phyloP scores from a whole-genome alignment of 192 early-diverging fungal genomes.

The Phycomyces blakesleeanus region DNA sequence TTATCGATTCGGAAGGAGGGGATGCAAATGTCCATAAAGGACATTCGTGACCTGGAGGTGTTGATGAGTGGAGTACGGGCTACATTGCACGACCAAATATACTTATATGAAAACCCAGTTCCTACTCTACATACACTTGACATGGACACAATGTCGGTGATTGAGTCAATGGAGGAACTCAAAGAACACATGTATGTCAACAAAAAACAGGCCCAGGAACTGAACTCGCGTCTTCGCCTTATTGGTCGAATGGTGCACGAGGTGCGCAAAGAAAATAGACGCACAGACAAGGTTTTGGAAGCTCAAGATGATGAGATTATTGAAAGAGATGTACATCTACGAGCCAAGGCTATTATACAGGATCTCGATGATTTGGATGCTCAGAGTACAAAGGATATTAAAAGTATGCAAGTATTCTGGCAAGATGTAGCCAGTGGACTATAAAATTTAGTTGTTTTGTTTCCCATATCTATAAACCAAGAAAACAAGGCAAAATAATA shows the following conservation, averaged over 20 bases:
- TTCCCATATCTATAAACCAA: not conserved
- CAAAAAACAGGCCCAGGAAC: slow-evolving; percentile 23
- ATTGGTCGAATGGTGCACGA: slow-evolving; percentile 29
- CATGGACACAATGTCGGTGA: slow-evolving; percentile 11
- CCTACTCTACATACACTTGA: slow-evolving; percentile 2
- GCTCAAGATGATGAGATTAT: slow-evolving; percentile 9
- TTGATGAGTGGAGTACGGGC: not conserved
- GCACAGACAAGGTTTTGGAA: slow-evolving; percentile 4
- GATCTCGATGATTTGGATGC: slow-evolving; percentile 25
- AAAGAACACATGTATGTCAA: slow-evolving; percentile 32
- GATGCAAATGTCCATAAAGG: slow-evolving; percentile 12
- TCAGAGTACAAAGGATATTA: too few relatives aligned
- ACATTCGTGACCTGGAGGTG: slow-evolving; percentile 8
- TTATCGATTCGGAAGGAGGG: slow-evolving; percentile 12
- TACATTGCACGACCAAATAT: slow-evolving; percentile 1
- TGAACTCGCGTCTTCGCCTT: slow-evolving; percentile 6
- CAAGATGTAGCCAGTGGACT: slow-evolving; percentile 16
- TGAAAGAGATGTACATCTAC: slow-evolving; percentile 13
- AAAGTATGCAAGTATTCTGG: not conserved
- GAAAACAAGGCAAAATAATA: too few relatives aligned
- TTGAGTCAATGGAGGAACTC: slow-evolving; percentile 21
- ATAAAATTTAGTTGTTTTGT: not conserved
- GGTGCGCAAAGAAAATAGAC: slow-evolving; percentile 18
- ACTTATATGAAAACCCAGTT: slow-evolving; percentile 10
- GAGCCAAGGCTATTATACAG: slow-evolving; percentile 27